Percentiles rank a stretch among this genome's conserved stretches.
phyloP scores from a whole-genome alignment of 495 filamentous ascomycete genomes.

The Penicillium alfredii region DNA sequence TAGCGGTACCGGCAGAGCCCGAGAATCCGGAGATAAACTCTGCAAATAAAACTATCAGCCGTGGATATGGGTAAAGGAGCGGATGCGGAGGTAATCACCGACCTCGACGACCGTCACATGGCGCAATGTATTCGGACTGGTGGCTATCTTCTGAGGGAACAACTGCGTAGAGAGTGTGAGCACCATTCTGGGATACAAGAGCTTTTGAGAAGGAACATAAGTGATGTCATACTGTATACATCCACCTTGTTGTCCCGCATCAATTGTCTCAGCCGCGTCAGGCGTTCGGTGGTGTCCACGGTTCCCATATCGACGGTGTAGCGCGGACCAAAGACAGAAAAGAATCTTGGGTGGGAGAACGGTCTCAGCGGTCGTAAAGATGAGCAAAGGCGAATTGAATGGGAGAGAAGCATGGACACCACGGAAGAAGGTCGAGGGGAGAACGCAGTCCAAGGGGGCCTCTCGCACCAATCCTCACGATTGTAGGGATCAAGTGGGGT shows the following conservation, averaged over 20 bases:
- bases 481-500: too few species aligned
- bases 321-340: slow-evolving; percentile 32
- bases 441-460: too few species aligned
- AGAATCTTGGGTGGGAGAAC: slow-evolving; percentile 27
- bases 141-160: slow-evolving; percentile 97
- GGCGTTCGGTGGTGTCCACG: slow-evolving; percentile 73
- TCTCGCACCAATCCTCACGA: background rate
- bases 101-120: slow-evolving; percentile 86
- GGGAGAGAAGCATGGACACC: slow-evolving; percentile 40
- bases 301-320: slow-evolving; percentile 66
- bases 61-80: background rate
- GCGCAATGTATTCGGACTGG: slow-evolving; percentile 95
- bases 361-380: slow-evolving; percentile 32
- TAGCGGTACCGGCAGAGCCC: slow-evolving; percentile 89
- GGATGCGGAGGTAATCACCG: slow-evolving; percentile 17
- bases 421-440: background rate
- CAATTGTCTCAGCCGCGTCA: slow-evolving; percentile 69
- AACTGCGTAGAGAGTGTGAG: slow-evolving; percentile 51
- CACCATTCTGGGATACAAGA: too few species aligned
- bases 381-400: slow-evolving; percentile 30
- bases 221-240: slow-evolving; percentile 72
- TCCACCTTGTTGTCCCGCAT: slow-evolving; percentile 88
- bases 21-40: slow-evolving; percentile 92
- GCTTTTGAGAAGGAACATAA: background rate
- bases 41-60: slow-evolving; percentile 27